A percentile compares a stretch with the other conserved stretches of the same genome.
phyloP scores from a whole-genome alignment of 257 asterid genomes.

The Ajuga chamaepitys region DNA sequence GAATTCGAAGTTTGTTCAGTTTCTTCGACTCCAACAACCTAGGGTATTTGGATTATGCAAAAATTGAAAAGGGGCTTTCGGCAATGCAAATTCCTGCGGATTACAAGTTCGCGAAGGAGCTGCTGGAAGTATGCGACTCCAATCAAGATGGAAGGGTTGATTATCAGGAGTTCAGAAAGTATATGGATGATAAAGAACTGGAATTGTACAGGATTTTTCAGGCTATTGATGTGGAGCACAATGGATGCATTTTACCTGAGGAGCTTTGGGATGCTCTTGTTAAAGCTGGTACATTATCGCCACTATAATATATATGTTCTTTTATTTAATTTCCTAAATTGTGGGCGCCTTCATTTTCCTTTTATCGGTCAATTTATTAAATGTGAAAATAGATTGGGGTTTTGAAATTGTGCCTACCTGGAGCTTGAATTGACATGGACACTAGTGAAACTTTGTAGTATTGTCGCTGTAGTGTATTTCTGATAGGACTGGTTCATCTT shows the following conservation, averaged over 20 bases:
- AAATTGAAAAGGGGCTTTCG: conserved; percentile 78
- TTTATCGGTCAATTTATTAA: not conserved
- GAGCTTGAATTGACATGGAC: not conserved
- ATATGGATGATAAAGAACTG: conserved; percentile 96
- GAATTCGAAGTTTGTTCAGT: conserved; percentile 67
- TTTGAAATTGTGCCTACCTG: not conserved
- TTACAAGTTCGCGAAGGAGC: conserved; percentile 95
- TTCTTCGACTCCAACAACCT: conserved; percentile 65
- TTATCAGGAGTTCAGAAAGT: conserved; percentile 84
- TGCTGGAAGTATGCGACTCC: conserved; percentile 70
- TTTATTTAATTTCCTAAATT: not conserved
- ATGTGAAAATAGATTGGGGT: not conserved
- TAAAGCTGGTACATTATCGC: conserved; percentile 46
- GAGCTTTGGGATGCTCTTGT: conserved; percentile 97
- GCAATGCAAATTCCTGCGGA: conserved; percentile 90
- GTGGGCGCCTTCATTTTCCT: not conserved
- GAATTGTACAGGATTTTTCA: conserved; percentile 88
- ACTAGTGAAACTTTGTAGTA: not conserved
- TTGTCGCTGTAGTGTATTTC: not conserved
- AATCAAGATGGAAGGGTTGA: conserved; percentile 93
- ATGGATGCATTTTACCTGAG: conserved; percentile 92
- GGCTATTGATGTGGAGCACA: conserved; percentile 94
- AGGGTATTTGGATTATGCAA: conserved; percentile 67
- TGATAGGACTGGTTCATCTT: not conserved
- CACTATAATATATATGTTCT: not conserved